Conservation (phyloP, 2,329 filamentous ascomycete species). For the Dryadomyces quercus-mongolicae region DNA sequence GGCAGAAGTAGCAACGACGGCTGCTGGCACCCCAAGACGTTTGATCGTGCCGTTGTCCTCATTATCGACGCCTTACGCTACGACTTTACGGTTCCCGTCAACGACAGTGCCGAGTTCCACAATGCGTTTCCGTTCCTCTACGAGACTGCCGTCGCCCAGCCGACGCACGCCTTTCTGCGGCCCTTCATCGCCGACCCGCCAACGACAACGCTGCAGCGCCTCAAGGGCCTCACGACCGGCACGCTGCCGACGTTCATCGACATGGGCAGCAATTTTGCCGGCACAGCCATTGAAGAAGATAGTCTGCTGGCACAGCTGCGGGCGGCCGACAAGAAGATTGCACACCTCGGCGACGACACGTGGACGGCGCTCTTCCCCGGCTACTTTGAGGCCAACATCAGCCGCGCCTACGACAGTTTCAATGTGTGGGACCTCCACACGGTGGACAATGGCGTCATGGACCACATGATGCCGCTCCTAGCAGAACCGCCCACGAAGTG, state of each 20-base stretch:
- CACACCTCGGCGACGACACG: constrained; percentile 94
- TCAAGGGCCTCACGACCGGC: constrained; percentile 91
- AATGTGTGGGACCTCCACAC: constrained; percentile 98
- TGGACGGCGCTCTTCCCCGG: constrained; percentile 89
- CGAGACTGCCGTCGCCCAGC: constrained; percentile 62
- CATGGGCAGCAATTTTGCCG: constrained; percentile 87
- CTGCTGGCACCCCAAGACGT: constrained; percentile 94
- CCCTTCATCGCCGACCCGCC: constrained; percentile 97
- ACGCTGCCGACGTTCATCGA: constrained; percentile 93
- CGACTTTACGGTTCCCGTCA: constrained; percentile 83
- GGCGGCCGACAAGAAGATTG: constrained; percentile 59
- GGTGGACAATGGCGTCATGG: constrained; percentile 86
- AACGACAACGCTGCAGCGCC: constrained; percentile 78
- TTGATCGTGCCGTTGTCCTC: constrained; percentile 82
- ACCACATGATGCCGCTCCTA: constrained; percentile 80
- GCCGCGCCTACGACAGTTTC: constrained; percentile 86
- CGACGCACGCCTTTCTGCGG: constrained; percentile 74
- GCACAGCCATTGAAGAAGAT: constrained; percentile 91
- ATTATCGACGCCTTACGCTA: constrained; percentile 91
- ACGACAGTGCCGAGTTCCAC: constrained; percentile 54
- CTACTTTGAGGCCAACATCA: constrained; percentile 83
- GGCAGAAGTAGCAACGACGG: constrained; percentile 51
- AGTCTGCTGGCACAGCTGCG: constrained; percentile 56
- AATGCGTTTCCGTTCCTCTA: constrained; percentile 80
- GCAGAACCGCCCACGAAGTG: constrained; percentile 48